These are phyloP conservation scores for Cryphonectria naterciae DNA, from an alignment of 2,329 filamentous ascomycete species.

Conservation along the genomic window DNA sequence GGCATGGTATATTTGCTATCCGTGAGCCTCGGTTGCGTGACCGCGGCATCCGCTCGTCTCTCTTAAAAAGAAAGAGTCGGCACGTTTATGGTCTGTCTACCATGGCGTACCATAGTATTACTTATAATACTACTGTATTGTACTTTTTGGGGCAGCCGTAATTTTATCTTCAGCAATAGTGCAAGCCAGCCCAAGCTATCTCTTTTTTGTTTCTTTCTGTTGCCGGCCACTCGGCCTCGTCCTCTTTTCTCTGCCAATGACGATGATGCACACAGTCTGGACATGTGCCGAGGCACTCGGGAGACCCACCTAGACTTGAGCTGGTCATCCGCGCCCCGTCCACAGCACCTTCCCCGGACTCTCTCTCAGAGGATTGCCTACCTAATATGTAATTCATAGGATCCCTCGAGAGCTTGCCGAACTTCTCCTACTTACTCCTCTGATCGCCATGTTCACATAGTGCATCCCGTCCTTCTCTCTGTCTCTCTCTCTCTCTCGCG, in stretches of 20 bases:
- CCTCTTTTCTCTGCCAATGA: neutral
- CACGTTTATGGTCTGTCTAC: neutral
- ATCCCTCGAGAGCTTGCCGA: neutral
- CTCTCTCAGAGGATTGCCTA: neutral
- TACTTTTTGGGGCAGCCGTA: neutral
- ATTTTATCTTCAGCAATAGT: neutral
- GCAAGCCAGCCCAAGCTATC: neutral
- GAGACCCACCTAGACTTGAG: neutral
- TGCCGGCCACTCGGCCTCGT: neutral
- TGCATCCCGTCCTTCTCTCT: neutral
- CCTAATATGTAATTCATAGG: neutral
- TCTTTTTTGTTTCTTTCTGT: neutral
- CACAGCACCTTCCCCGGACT: neutral
- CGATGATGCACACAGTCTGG: neutral
- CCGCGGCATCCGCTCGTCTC: neutral
- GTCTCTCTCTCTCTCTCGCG: neutral
- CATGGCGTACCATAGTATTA: neutral
- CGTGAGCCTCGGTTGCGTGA: neutral
- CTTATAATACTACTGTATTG: neutral
- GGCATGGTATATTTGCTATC: neutral
- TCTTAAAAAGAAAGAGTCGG: neutral
- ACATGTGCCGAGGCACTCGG: slow-evolving; percentile 6
- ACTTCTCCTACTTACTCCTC: neutral
- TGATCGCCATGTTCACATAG: neutral
- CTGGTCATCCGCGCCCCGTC: slow-evolving; percentile 3